A percentile compares a stretch with the other conserved stretches of the same genome.
Conservation (phyloP, 1,139 yeast species). For the Candida tunisiensis region DNA sequence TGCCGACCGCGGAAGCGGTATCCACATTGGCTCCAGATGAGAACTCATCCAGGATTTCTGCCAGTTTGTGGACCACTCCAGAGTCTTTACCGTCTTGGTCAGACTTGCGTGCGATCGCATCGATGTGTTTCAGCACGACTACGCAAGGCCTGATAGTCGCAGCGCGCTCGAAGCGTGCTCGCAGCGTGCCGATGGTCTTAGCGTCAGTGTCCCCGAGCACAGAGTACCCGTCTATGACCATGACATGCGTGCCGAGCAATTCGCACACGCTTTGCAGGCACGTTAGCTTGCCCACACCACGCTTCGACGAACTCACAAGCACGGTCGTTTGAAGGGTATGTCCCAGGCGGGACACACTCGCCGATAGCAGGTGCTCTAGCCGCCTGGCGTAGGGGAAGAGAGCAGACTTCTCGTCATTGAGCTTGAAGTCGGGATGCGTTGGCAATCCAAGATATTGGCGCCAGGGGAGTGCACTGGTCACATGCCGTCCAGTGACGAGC, state of each 20-base stretch:
- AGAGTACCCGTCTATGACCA: slow-evolving; percentile 53
- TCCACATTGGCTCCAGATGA: slow-evolving; percentile 16
- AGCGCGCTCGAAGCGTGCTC: slow-evolving; percentile 60
- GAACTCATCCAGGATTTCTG: slow-evolving; percentile 42
- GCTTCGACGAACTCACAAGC: slow-evolving; percentile 46
- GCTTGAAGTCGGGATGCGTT: slow-evolving; percentile 18
- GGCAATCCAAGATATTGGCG: slow-evolving; percentile 28
- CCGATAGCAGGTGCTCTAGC: slow-evolving; percentile 23
- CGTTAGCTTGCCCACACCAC: slow-evolving; percentile 70
- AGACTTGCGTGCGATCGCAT: slow-evolving; percentile 49
- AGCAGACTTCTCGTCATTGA: slow-evolving; percentile 4
- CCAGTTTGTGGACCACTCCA: slow-evolving; percentile 41
- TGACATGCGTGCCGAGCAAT: slow-evolving; percentile 48
- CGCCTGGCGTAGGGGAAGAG: slow-evolving; percentile 32
- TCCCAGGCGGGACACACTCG: slow-evolving; percentile 18
- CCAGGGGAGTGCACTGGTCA: slow-evolving; percentile 34
- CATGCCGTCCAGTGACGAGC: slow-evolving; percentile 19
- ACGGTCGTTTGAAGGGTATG: slow-evolving; percentile 39
- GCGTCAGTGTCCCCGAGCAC: slow-evolving; percentile 44
- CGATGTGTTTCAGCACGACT: slow-evolving; percentile 56
- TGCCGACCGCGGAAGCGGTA: too few relatives aligned
- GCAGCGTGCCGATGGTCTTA: slow-evolving; percentile 61
- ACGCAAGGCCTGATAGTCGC: slow-evolving; percentile 28
- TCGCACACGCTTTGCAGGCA: slow-evolving; percentile 37
- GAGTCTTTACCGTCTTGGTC: slow-evolving; percentile 45